Conservation (phyloP, 495 filamentous ascomycete species). For the Aspergillus ostianus region DNA sequence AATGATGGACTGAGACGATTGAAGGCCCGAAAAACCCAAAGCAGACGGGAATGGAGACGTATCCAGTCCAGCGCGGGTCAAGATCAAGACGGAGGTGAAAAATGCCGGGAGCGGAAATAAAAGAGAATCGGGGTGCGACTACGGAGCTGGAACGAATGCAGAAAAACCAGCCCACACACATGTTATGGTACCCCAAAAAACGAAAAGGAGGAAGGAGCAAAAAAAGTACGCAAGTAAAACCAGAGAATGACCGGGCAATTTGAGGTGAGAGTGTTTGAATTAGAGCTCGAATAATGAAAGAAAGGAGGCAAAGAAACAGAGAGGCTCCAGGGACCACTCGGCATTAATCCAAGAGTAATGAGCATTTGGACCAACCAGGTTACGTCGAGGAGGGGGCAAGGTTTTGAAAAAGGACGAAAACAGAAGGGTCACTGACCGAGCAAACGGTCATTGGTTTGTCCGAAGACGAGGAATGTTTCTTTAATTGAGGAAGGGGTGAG, state of each 20-base stretch:
- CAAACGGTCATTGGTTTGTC: too few species aligned
- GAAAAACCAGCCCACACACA: too few species aligned
- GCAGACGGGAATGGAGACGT: slow-evolving; percentile 19
- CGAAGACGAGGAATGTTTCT: too few species aligned
- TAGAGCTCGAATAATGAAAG: too few species aligned
- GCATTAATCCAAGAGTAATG: not conserved
- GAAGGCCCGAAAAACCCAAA: slow-evolving; percentile 8
- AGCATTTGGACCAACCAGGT: too few species aligned
- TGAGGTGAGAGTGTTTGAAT: too few species aligned
- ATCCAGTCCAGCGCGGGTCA: slow-evolving; percentile 19
- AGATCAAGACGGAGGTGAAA: slow-evolving; percentile 17
- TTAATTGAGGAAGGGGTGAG: too few species aligned
- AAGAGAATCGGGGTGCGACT: not conserved
- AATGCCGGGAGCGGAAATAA: slow-evolving; percentile 1
- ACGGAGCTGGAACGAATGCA: too few species aligned
- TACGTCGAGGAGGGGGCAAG: too few species aligned
- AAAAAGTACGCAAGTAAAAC: slow-evolving; percentile 14
- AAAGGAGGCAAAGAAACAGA: slow-evolving; percentile 9
- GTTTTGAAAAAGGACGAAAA: too few species aligned
- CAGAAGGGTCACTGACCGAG: too few species aligned
- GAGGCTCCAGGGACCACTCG: not conserved
- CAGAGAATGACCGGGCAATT: not conserved
- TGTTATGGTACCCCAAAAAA: slow-evolving; percentile 1
- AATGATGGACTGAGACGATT: not conserved
- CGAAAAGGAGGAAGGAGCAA: slow-evolving; percentile 8